Evolutionary conservation across 495 filamentous ascomycete species (phyloP).

Genomic region (Penicillium mononematosum): DNA sequence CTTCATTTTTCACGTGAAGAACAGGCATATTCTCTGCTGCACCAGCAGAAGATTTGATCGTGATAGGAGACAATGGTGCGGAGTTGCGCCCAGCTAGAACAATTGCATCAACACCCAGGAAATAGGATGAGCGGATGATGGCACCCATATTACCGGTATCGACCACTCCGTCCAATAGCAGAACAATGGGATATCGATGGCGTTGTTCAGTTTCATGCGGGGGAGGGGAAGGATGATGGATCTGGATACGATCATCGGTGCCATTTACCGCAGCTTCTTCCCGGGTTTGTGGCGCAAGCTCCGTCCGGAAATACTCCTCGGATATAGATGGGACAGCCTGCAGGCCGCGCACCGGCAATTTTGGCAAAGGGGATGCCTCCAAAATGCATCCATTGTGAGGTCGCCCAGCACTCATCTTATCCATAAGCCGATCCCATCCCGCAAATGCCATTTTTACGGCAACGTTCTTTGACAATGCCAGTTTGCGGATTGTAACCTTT

Average conservation of each 20-base stretch:
- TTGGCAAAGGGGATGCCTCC: constrained; percentile 80
- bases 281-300: constrained; percentile 63
- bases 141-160: constrained; percentile 90
- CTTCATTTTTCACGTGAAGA: constrained; percentile 61
- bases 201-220: constrained; percentile 15
- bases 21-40: constrained; percentile 76
- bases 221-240: constrained; percentile 27
- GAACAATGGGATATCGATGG: constrained; percentile 67
- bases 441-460: constrained; percentile 51
- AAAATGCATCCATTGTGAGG: constrained; percentile 91
- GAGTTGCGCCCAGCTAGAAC: constrained; percentile 64
- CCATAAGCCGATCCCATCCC: constrained; percentile 63
- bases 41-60: constrained; percentile 83
- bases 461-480: constrained; percentile 59
- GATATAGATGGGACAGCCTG: constrained; percentile 41
- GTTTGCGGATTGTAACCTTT: constrained; percentile 51
- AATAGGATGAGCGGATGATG: constrained; percentile 82
- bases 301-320: constrained; percentile 52
- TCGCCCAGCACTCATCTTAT: constrained; percentile 78
- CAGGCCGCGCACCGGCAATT: constrained; percentile 64
- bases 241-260: constrained; percentile 37
- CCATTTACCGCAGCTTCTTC: constrained; percentile 76
- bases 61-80: constrained; percentile 68
- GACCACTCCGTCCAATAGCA: constrained; percentile 80
- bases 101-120: constrained; percentile 78